Percentiles rank a stretch among this genome's conserved stretches.
These are phyloP conservation scores for Diaporthe sp. DNA, from an alignment of 2,329 filamentous ascomycete species.

Conservation along the genomic window DNA sequence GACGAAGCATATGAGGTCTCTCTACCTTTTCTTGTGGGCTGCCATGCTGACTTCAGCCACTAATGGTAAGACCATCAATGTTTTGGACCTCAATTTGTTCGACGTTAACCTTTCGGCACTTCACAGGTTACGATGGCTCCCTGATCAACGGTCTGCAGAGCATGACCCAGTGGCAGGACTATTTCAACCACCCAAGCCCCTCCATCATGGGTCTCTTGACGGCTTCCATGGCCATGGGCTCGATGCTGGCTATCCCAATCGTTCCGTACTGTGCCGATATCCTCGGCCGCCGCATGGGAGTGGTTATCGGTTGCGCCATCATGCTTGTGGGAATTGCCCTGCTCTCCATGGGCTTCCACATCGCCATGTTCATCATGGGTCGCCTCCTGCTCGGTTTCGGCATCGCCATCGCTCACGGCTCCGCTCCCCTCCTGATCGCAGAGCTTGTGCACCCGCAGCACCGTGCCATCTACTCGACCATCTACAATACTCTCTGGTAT, in stretches of 20 bases:
- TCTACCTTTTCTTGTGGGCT: constrained; percentile 47
- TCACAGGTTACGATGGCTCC: constrained; percentile 52
- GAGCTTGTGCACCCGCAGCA: constrained; percentile 53
- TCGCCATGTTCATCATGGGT: constrained; percentile 52
- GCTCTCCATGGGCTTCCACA: constrained; percentile 49
- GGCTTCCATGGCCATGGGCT: constrained; percentile 57
- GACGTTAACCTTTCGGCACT: neutral
- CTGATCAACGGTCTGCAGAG: constrained; percentile 59
- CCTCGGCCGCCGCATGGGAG: constrained; percentile 55
- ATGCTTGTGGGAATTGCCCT: constrained; percentile 54
- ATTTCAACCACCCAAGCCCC: constrained; percentile 45
- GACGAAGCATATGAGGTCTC: constrained; percentile 44
- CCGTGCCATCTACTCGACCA: constrained; percentile 45
- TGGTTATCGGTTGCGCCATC: constrained; percentile 54
- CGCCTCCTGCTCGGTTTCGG: constrained; percentile 51
- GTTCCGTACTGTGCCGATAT: constrained; percentile 57
- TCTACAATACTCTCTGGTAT: constrained; percentile 45
- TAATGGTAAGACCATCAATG: constrained; percentile 42
- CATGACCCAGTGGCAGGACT: constrained; percentile 53
- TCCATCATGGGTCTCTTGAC: constrained; percentile 53
- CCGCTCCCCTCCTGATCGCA: constrained; percentile 41
- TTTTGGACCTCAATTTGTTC: neutral
- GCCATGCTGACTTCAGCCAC: constrained; percentile 49
- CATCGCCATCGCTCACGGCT: constrained; percentile 37
- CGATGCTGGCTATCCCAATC: constrained; percentile 55